Base-by-base conservation (phyloP, 768 basidiomycete species). In the Psilocybe tampanensis region DNA sequence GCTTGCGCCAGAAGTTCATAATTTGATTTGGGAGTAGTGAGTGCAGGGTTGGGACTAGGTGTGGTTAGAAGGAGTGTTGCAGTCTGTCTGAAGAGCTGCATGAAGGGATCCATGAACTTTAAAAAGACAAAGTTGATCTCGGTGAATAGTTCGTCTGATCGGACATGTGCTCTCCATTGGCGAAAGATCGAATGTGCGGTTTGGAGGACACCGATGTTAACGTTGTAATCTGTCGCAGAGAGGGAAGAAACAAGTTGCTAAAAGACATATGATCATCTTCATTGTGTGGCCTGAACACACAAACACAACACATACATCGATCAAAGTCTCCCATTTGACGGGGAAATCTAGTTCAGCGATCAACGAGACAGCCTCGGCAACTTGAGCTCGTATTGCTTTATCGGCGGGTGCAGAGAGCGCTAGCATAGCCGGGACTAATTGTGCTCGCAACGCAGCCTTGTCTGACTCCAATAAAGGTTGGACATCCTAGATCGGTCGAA, bases 171-270 rank as follows among this genome's bases (percentile, higher is more conserved):
- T 43, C 96, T 86, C 96, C 96, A 99, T 45, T 88, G 89, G 42
- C 80, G 83, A 76, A 98, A 98, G 66, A 99, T 98, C 36, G 94
- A 95, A 70, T 98, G 97, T 0, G 95, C 95, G 0, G 95, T 95
- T 67, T 97, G 86, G 43, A 99, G 81, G 8, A 99, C 92, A 47
- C 91, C 92, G 21, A 95, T 78, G 70, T 97, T 98, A 60, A 92
- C 71, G 57, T 87, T 86, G 68, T 93, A 95, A 64, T 96, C 86
- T 2, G 88, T 83, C 3, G 78, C 75, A 2, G 93, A 94, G 13
- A 98, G 81, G 33, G 92, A 94, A 18, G 74, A 69, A 18, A 96
- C 91, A 44, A 99, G 86, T 90, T 95, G 93, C 95, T 97, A 64
- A 33, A 60, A 47, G 22, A 17, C 12, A 55, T 54, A 44, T 3